Evolutionary conservation across 768 basidiomycete species (phyloP), one percentile per base, ranked within the genome.

Genomic region (Ramaria sp.): DNA sequence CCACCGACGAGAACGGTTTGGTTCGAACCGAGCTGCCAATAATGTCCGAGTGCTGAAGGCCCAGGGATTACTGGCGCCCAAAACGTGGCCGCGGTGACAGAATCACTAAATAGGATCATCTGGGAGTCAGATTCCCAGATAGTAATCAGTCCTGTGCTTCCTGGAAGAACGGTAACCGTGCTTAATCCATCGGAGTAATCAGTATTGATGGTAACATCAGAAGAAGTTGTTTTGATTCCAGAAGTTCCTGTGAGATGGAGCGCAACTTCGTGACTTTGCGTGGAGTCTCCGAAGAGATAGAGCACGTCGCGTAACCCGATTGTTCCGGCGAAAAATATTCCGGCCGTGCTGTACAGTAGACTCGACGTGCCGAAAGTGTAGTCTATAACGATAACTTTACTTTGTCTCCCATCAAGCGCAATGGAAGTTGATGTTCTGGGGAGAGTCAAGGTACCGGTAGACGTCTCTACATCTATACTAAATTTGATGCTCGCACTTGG

Each of bases 1-100:
- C 75, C 75, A 48, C 71, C 58, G 65, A 75, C 54, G 0, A 92
- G 70, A 24, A 85, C 71, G 10, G 83, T 78, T 3, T 73, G 64
- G 60, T 89, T 88, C 22, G 83, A 81, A 25, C 88, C 88, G 49
- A 87, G 69, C 50, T 79, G 73, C 82, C 83, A 90, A 71, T 73
- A 89, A 59, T 77, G 79, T 39, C 69, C 70, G 53, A 83, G 72
- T 7, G 37, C 28, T 6, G 57, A 48, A 12, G 74, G 70, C 73
- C 67, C 67, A 5, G 81, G 66, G 41, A 90, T 71, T 16, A 78
- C 73, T 1, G 90, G 90, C 4, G 83, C 73, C 81, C 85, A 92
- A 70, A 88, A 88, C 0, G 81, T 83, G 28, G 74, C 77, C 2
- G 83, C 82, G 0, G 83, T 84, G 13, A 62, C 68, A 0, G 79